Base-by-base conservation (phyloP, 192 early-diverging fungal genomes). In the Allomyces macrogynus region DNA sequence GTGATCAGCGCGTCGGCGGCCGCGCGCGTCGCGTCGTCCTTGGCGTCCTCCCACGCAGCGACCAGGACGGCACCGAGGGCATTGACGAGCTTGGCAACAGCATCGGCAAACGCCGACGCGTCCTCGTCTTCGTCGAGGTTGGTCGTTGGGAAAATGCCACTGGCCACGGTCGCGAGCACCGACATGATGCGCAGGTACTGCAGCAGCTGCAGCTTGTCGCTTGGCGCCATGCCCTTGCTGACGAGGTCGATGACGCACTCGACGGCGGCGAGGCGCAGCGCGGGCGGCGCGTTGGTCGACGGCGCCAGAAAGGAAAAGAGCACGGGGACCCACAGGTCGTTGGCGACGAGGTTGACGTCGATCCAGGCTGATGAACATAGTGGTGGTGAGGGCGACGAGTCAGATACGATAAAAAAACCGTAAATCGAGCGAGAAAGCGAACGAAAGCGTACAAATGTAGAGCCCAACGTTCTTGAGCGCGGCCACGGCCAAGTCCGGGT, bases 291-390 rank as follows among this genome's bases (percentile, higher is more conserved):
- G 49, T 14, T 57, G 10, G 66, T n/a, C 16, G 62, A 49, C 5
- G 43, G 24, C 44, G 73, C 67, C 23, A 97, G 72, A 60, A 91
- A 81, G 43, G 81, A 82, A 72, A 88, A 89, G 61, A 97, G 72
- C 3, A 84, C 69, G 8, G 77, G 71, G 66, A 94, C 85, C 60
- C 92, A 89, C 62, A 76, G 72, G 70, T 89, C 80, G 72, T 89
- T 90, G 62, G 90, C 87, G 63, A 97, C 81, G 24, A 95, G 79
- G 23, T 84, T 87, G 60, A 95, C 92, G 68, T 95, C 91, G 64
- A 95, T 89, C 94, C 94, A 97, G 20, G 87, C 84, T n/a, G 40
- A 27, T 66, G 62, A 11, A 32, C 49, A 12, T 8, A 32, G 60
- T 24, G 32, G 7, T 3, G 3, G 5, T 3, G 32, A 40, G 32